Base-by-base conservation (phyloP, 345 rosid species). In the Kernera saxatilis region DNA sequence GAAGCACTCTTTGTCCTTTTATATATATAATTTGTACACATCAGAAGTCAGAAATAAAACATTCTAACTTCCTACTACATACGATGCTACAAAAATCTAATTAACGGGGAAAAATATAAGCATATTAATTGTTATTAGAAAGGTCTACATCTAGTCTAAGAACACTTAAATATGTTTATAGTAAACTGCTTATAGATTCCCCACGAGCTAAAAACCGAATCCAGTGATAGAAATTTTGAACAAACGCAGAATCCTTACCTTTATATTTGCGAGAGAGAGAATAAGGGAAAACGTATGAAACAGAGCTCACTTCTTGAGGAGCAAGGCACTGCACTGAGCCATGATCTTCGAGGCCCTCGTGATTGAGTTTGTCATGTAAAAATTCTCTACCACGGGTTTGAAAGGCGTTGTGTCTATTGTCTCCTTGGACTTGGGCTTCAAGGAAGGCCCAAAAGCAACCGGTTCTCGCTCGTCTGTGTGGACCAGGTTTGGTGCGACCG, bases 291-390 rank as follows among this genome's bases (percentile, higher is more conserved):
- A 68, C 39, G 32, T 18, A 39, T 49, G 43, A 78, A 80, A 60
- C 35, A 45, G 32, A 33, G 27, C 37, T 92, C 85, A 93, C 77
- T 91, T 86, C 84, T 86, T 88, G 55, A 79, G 65, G 43, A 93
- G 85, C 79, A 81, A 69, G 1, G 91, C 82, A 66, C 93, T 89
- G 89, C 96, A 93, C 72, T 87, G 97, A 0, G 98, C 96, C 98
- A 93, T 93, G 73, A 86, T 89, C 83, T 91, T 93, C 3, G 96
- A 93, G 18, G 98, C 97, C 78, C 98, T 86, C 43, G 96, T 93
- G 52, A 93, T 93, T n/a, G 97, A 61, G 68, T 93, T 84, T 2
- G 98, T 93, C 97, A 89, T 91, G 79, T 91, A 91, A 79, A 89
- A 93, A 44, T 89, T 93, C 68, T 91, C 90, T 3, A 91, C 69